phyloP scores from a whole-genome alignment of 2,329 filamentous ascomycete genomes.

The Calonectria crousiana region DNA sequence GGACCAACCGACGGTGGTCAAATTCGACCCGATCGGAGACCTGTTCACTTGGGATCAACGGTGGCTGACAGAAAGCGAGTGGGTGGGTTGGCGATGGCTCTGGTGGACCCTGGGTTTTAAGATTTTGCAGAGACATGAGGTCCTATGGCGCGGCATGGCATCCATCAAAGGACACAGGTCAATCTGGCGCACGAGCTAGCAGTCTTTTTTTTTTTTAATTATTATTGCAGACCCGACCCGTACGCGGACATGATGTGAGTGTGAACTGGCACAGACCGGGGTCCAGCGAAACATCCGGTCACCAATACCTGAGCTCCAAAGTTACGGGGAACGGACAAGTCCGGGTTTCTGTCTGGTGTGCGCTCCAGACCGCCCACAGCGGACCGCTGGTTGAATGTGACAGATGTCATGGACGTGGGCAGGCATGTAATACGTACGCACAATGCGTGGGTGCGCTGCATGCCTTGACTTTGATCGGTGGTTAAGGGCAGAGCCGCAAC shows the following conservation, averaged over 20 bases:
- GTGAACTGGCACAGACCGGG: constrained; percentile 25
- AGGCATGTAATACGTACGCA: constrained; percentile 8
- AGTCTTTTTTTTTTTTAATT: neutral
- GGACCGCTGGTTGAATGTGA: constrained; percentile 8
- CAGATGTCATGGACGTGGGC: neutral
- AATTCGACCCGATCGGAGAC: constrained; percentile 7
- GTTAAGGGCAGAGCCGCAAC: constrained; percentile 17
- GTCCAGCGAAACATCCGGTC: constrained; percentile 28
- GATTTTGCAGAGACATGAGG: constrained; percentile 11
- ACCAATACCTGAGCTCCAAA: constrained; percentile 16
- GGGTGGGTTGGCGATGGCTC: constrained; percentile 10
- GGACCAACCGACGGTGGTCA: constrained; percentile 23
- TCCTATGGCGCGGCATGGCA: constrained; percentile 7
- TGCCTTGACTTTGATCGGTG: constrained; percentile 11
- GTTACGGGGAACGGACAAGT: neutral
- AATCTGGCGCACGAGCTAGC: constrained; percentile 7
- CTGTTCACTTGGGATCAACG: constrained; percentile 15
- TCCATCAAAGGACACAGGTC: constrained; percentile 1
- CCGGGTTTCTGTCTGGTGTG: neutral
- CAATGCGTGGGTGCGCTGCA: constrained; percentile 14
- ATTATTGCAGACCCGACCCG: constrained; percentile 17
- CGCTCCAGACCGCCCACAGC: constrained; percentile 7
- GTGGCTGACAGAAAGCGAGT: constrained; percentile 16
- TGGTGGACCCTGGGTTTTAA: neutral
- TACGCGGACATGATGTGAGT: constrained; percentile 13